phyloP scores from a whole-genome alignment of 176 grass and related monocot genomes.

The Typha latifolia region DNA sequence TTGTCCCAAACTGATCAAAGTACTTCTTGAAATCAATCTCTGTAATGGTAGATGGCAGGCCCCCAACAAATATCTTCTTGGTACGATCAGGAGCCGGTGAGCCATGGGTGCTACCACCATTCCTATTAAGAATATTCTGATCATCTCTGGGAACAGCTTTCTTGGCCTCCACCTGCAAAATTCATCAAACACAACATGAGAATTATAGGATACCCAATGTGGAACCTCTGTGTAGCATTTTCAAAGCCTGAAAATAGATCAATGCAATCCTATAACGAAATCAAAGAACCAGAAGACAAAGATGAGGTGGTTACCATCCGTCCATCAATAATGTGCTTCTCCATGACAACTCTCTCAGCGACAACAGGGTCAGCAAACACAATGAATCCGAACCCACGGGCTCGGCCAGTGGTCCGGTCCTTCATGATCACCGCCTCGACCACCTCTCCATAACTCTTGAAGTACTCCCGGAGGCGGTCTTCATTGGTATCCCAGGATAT shows the following conservation, averaged over 20 bases:
- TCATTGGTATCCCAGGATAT: constrained; percentile 99
- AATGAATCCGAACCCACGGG: constrained; percentile 82
- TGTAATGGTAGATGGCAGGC: constrained; percentile 68
- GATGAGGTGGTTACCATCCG: constrained; percentile 54
- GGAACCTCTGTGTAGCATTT: background rate
- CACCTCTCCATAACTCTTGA: constrained; percentile 70
- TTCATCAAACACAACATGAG: constrained; percentile 11
- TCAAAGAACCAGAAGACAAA: background rate
- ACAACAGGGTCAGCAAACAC: constrained; percentile 57
- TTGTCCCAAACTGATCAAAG: constrained; percentile 85
- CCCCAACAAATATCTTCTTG: constrained; percentile 94
- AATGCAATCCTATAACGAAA: background rate
- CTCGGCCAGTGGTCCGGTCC: constrained; percentile 82
- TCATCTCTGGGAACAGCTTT: constrained; percentile 90
- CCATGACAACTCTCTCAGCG: constrained; percentile 67
- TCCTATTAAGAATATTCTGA: constrained; percentile 62
- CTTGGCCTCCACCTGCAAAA: constrained; percentile 79
- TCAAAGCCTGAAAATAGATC: background rate
- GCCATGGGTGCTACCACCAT: constrained; percentile 45
- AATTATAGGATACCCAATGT: background rate
- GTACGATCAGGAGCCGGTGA: constrained; percentile 58
- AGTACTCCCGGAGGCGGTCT: constrained; percentile 82
- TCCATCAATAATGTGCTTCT: constrained; percentile 93
- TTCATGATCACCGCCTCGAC: constrained; percentile 89
- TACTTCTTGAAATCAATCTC: constrained; percentile 88